Evolutionary conservation across 202 grass and related monocot species (phyloP).

Genomic region (Tripidium arundinaceum): DNA sequence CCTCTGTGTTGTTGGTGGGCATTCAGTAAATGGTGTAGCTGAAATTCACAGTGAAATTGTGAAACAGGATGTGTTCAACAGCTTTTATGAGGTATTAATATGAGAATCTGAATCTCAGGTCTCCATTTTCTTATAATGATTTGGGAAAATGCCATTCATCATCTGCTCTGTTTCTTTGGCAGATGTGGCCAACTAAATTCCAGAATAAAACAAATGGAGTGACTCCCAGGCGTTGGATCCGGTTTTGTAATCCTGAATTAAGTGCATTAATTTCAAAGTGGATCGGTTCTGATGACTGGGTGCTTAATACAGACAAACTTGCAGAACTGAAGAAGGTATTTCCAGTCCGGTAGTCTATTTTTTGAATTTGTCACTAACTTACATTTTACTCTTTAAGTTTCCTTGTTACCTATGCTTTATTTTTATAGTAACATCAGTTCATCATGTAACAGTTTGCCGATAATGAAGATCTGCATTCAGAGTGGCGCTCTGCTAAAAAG

Average conservation of each 20-base stretch:
- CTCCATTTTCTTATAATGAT: slow-evolving; percentile 15
- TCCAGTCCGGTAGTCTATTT: neutral
- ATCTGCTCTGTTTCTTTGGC: slow-evolving; percentile 27
- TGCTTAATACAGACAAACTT: slow-evolving; percentile 85
- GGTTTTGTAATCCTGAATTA: slow-evolving; percentile 92
- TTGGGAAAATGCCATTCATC: slow-evolving; percentile 9
- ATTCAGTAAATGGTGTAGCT: slow-evolving; percentile 95
- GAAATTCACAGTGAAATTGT: slow-evolving; percentile 99
- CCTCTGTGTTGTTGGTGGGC: slow-evolving; percentile 87
- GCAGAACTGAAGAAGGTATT: slow-evolving; percentile 73
- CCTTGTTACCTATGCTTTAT: neutral
- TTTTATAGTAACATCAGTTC: slow-evolving; percentile 11
- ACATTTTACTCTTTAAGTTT: neutral
- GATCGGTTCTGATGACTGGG: slow-evolving; percentile 91
- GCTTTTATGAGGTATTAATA: slow-evolving; percentile 79
- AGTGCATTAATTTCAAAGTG: slow-evolving; percentile 91
- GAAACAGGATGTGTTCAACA: slow-evolving; percentile 94
- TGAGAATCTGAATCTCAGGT: slow-evolving; percentile 10
- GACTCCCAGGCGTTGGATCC: slow-evolving; percentile 95
- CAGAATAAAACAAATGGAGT: slow-evolving; percentile 99
- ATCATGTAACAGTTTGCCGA: slow-evolving; percentile 72
- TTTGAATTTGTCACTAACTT: neutral
- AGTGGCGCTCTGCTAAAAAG: slow-evolving; percentile 77
- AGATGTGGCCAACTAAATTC: slow-evolving; percentile 96
- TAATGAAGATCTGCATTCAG: slow-evolving; percentile 77